Conservation (phyloP, 2,329 filamentous ascomycete genomes). For the Sporothrix humicola region DNA sequence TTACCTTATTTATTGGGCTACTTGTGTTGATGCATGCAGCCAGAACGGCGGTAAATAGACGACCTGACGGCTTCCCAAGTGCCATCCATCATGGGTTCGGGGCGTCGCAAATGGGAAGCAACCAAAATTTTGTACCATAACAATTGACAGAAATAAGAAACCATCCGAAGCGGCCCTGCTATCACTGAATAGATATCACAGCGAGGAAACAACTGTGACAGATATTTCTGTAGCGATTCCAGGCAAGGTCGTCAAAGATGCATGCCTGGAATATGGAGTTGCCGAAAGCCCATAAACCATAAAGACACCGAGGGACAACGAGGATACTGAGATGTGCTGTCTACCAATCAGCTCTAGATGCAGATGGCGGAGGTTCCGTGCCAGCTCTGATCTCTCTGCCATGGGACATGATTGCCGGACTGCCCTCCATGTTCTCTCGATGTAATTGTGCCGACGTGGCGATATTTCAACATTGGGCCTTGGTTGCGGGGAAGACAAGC, state of each 20-base stretch:
- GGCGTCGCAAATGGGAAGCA: neutral
- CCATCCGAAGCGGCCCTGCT: neutral
- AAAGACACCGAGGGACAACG: too few relatives aligned
- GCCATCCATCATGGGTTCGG: neutral
- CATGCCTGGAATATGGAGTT: too few relatives aligned
- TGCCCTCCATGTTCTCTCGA: neutral
- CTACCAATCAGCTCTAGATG: too few relatives aligned
- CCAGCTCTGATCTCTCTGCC: neutral
- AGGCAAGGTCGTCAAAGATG: too few relatives aligned
- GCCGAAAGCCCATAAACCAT: too few relatives aligned
- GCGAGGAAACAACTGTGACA: neutral
- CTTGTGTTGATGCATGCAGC: conserved; percentile 11
- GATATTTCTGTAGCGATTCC: neutral
- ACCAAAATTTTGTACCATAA: neutral
- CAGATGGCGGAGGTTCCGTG: neutral
- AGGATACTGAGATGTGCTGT: too few relatives aligned
- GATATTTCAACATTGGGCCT: neutral
- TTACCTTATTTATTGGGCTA: neutral
- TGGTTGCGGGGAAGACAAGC: neutral
- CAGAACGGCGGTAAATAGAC: neutral
- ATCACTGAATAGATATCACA: too few relatives aligned
- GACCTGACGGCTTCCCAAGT: neutral
- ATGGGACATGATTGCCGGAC: neutral
- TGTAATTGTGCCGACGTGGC: neutral
- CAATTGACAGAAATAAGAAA: neutral